phyloP scores from a whole-genome alignment of 176 grass and related monocot species.

The Oryza meridionalis region DNA sequence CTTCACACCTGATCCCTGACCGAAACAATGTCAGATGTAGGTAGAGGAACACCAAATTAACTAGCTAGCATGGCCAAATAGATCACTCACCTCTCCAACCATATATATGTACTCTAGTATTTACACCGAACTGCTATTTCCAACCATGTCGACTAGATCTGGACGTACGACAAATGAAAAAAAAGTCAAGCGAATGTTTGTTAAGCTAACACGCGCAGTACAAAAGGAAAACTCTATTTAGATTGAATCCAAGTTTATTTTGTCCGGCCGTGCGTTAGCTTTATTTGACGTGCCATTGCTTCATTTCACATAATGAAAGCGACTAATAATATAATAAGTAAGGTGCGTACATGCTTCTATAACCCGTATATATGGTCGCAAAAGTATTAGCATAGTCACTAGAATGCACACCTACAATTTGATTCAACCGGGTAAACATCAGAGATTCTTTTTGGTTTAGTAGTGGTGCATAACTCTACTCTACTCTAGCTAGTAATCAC shows the following conservation, averaged over 20 bases:
- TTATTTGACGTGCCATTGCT: constrained; percentile 36
- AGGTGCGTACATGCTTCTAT: background rate
- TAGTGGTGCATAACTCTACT: too few relatives aligned
- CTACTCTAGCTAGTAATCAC: too few relatives aligned
- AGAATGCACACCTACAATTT: constrained; percentile 9
- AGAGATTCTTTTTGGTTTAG: background rate
- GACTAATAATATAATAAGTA: background rate
- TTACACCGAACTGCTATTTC: background rate
- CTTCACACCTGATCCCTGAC: background rate
- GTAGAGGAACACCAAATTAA: too few relatives aligned
- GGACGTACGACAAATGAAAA: background rate
- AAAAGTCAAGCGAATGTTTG: background rate
- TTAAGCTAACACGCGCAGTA: background rate
- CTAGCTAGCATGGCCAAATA: too few relatives aligned
- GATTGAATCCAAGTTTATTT: background rate
- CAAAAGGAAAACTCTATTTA: constrained; percentile 1
- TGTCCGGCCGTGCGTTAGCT: constrained; percentile 39
- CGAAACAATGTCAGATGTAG: too few relatives aligned
- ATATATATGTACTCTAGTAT: too few relatives aligned
- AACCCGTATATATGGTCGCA: background rate
- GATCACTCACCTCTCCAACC: background rate
- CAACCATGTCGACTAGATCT: constrained; percentile 18
- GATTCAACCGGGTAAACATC: background rate
- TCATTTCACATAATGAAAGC: constrained; percentile 45
- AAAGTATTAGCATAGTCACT: background rate